Conservation (phyloP, 257 asterid species). For the Vinca minor region DNA sequence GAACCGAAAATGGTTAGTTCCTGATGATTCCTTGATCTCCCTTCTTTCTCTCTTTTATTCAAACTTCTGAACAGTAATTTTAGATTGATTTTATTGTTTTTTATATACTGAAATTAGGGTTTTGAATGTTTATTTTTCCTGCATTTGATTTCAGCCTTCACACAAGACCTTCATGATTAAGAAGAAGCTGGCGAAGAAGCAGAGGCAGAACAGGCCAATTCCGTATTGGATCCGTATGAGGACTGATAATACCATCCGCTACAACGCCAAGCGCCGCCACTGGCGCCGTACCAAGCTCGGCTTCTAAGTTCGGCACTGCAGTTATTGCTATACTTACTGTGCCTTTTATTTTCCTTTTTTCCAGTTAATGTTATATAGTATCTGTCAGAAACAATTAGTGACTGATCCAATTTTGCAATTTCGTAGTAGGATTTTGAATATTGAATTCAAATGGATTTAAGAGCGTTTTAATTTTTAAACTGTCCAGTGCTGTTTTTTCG, state of each 20-base stretch:
- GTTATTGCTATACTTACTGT: background rate
- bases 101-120: background rate
- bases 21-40: background rate
- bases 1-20: slow-evolving; percentile 24
- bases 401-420: slow-evolving; percentile 5
- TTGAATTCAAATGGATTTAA: too few species aligned
- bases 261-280: slow-evolving; percentile 89
- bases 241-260: slow-evolving; percentile 80
- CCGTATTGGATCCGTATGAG: slow-evolving; percentile 85
- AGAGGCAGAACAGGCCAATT: slow-evolving; percentile 83
- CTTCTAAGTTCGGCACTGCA: slow-evolving; percentile 25
- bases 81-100: background rate
- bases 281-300: slow-evolving; percentile 99
- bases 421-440: background rate
- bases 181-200: slow-evolving; percentile 91
- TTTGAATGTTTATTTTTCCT: too few species aligned
- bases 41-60: background rate
- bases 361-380: background rate
- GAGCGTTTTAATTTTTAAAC: too few species aligned
- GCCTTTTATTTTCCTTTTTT: background rate
- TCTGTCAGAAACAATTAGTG: background rate
- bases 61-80: background rate
- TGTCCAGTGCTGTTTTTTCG: background rate
- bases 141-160: slow-evolving; percentile 44
- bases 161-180: slow-evolving; percentile 77